Evolutionary conservation across 306 rosid genomes (phyloP).

Genomic region (Spatholobus suberectus): DNA sequence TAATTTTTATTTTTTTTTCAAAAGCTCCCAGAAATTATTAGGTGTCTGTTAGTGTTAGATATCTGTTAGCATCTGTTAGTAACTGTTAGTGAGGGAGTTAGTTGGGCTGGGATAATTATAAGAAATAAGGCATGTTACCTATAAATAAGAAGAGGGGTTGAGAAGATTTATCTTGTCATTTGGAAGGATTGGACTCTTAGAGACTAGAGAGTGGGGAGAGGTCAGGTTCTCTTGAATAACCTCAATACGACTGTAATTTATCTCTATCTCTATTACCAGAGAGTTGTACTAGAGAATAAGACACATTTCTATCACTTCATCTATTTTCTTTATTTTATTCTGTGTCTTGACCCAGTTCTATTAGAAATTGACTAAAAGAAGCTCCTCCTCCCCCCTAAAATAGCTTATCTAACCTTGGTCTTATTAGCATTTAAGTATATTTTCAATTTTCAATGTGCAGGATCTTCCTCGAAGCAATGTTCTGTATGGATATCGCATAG

Average conservation of each 20-base stretch:
- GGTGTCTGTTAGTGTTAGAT: background rate
- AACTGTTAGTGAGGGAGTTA: background rate
- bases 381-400: background rate
- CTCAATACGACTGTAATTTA: background rate
- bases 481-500: slow-evolving; percentile 79
- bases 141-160: background rate
- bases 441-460: slow-evolving; percentile 48
- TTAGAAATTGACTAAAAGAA: background rate
- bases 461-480: slow-evolving; percentile 82
- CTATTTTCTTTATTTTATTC: background rate
- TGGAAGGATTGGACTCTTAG: background rate
- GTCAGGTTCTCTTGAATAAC: background rate
- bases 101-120: background rate
- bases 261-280: background rate
- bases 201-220: slow-evolving; percentile 2
- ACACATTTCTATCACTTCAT: background rate
- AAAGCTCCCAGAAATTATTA: background rate
- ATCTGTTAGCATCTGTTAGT: background rate
- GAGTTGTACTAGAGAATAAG: background rate
- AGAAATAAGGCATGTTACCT: background rate
- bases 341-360: background rate
- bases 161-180: background rate
- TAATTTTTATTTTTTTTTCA: background rate
- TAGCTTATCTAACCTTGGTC: background rate
- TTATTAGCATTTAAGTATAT: slow-evolving; percentile 4